These are phyloP conservation scores for Crucibulum laeve DNA, from an alignment of 768 basidiomycete genomes.

Conservation along the genomic window DNA sequence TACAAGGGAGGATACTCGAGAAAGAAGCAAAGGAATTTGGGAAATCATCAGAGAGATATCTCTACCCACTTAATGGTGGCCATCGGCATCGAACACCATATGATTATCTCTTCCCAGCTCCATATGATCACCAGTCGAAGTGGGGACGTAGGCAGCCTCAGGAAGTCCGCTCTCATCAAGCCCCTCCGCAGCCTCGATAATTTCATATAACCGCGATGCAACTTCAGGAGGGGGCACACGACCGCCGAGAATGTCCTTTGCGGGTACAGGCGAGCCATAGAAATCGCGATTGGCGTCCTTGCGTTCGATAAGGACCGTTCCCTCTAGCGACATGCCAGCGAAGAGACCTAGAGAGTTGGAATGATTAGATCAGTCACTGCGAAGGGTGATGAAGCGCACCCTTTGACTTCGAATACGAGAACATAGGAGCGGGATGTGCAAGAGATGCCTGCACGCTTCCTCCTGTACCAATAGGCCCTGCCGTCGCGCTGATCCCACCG, in stretches of 20 bases:
- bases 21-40: neutral
- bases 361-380: slow-evolving; percentile 2
- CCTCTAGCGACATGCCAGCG: slow-evolving; percentile 91
- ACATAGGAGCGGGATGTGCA: slow-evolving; percentile 95
- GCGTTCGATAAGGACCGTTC: slow-evolving; percentile 89
- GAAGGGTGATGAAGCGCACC: slow-evolving; percentile 41
- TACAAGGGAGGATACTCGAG: neutral
- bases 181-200: slow-evolving; percentile 95
- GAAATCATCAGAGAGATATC: neutral
- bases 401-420: slow-evolving; percentile 94
- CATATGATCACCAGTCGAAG: slow-evolving; percentile 55
- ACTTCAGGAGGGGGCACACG: slow-evolving; percentile 97
- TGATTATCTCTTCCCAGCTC: slow-evolving; percentile 36
- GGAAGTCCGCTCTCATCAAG: slow-evolving; percentile 84
- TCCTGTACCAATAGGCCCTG: slow-evolving; percentile 93
- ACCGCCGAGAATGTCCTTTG: slow-evolving; percentile 87
- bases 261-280: slow-evolving; percentile 88
- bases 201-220: slow-evolving; percentile 87
- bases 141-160: slow-evolving; percentile 75
- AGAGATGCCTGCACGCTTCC: slow-evolving; percentile 84
- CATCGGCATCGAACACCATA: slow-evolving; percentile 79
- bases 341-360: slow-evolving; percentile 63
- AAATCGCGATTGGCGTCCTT: slow-evolving; percentile 97
- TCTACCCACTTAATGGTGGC: slow-evolving; percentile 20
- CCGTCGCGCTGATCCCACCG: slow-evolving; percentile 78